A percentile compares a stretch with the other conserved stretches of the same genome.
These are phyloP conservation scores for Vicia villosa DNA, from an alignment of 306 rosid genomes.

Conservation along the genomic window DNA sequence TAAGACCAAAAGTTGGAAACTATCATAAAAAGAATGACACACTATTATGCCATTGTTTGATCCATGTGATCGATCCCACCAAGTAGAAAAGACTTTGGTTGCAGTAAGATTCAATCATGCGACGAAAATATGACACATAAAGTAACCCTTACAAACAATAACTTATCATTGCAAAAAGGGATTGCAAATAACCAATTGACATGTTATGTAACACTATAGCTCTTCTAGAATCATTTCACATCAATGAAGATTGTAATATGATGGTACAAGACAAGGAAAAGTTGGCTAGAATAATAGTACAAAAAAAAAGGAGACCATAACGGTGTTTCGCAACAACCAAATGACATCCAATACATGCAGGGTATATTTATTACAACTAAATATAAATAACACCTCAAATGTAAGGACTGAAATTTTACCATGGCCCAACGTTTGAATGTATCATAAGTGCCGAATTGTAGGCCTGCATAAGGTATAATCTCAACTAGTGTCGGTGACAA, in stretches of 20 bases:
- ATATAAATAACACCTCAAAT: conserved; percentile 20
- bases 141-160: conserved; percentile 10
- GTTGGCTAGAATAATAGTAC: conserved; percentile 6
- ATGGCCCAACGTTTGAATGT: conserved; percentile 88
- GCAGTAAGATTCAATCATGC: conserved; percentile 7
- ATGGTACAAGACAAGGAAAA: conserved; percentile 17
- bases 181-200: not conserved
- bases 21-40: not conserved
- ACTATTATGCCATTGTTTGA: not conserved
- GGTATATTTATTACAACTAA: conserved; percentile 16
- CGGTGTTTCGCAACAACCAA: conserved; percentile 12
- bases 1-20: not conserved
- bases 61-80: not conserved
- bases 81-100: not conserved
- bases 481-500: conserved; percentile 90
- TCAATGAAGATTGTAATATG: conserved; percentile 10
- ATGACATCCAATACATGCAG: conserved; percentile 19
- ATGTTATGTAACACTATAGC: not conserved
- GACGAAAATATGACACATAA: conserved; percentile 12
- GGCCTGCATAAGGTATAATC: conserved; percentile 98
- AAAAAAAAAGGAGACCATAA: conserved; percentile 9
- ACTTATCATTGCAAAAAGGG: conserved; percentile 3
- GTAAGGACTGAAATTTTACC: conserved; percentile 54
- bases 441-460: conserved; percentile 93
- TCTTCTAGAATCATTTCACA: conserved; percentile 8